Base-by-base conservation (phyloP, 2,329 filamentous ascomycete genomes). In the Akanthomyces muscarius region DNA sequence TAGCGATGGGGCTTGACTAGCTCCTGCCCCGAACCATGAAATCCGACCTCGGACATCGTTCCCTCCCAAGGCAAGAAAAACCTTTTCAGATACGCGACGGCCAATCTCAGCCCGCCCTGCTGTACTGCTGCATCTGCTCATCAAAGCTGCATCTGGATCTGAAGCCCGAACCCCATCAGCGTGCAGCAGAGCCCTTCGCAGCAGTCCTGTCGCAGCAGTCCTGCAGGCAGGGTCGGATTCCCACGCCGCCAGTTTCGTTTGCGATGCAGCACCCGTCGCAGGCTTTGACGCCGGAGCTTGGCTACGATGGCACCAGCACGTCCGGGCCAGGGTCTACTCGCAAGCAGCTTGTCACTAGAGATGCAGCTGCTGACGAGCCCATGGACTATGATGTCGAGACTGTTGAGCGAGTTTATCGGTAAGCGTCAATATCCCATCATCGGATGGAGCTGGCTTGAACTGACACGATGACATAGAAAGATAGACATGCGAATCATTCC, bases 401-500 rank as follows among this genome's bases (percentile, higher is more conserved):
- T 47, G 77, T 86, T 50, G 84, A 86, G 70, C 73, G 75, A 47
- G 81, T 86, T 48, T 86, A 86, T 74, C 75, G 73, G 76, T 78
- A 63, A 54, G 68, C 64, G 7, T 21, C 16, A 2, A n/a, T 25
- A n/a, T 45, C 25, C 3, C 28, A 18, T 33, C 8, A 23, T 21
- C 21, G 44, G 21, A 38, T 47, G 21, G 55, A 47, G 60, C 45
- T 62, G 45, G 55, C 48, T n/a, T 5, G 16, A 14, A 33, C 42
- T 56, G 50, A 61, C 23, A 8, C 14, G 8, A 33, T 2, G 4
- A 5, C 18, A 28, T 47, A 81, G 77, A 67, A 86, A 85, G 71
- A 78, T 86, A 54, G 84, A 87, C 71, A 72, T 74, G 30, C 82
- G 84, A 68, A 86, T 87, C 70, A 86, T 87, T 66, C 84, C 84